Percentiles rank a stretch among this genome's conserved stretches.
These are phyloP conservation scores for Salix udensis DNA, from an alignment of 345 rosid species.

Conservation along the genomic window DNA sequence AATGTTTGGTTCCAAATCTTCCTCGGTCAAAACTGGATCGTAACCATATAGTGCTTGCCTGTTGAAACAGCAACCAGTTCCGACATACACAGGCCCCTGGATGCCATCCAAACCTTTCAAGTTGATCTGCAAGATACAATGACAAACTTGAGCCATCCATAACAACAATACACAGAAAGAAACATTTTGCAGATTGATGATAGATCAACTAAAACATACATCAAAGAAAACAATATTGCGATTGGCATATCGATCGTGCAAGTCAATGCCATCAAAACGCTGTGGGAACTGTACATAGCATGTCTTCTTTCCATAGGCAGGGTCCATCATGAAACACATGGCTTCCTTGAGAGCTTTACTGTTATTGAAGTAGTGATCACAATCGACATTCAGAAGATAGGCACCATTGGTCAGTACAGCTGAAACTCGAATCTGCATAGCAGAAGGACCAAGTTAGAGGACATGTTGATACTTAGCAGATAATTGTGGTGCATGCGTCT, in stretches of 20 bases:
- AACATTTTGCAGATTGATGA: slow-evolving; percentile 2
- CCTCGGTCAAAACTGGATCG: slow-evolving; percentile 95
- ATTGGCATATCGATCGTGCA: slow-evolving; percentile 99
- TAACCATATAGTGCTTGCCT: slow-evolving; percentile 98
- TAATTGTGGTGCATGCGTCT: background rate
- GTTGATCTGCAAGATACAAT: slow-evolving; percentile 61
- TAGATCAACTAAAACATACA: slow-evolving; percentile 45
- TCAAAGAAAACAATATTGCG: slow-evolving; percentile 98
- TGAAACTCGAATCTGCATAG: slow-evolving; percentile 86
- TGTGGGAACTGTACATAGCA: slow-evolving; percentile 99
- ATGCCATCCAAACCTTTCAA: slow-evolving; percentile 96
- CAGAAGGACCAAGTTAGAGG: slow-evolving; percentile 24
- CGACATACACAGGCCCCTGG: slow-evolving; percentile 99
- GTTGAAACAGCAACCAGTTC: slow-evolving; percentile 98
- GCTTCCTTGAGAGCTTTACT: slow-evolving; percentile 98
- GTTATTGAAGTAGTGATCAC: slow-evolving; percentile 99
- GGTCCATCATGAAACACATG: slow-evolving; percentile 99
- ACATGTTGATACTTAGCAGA: background rate
- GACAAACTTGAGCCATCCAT: slow-evolving; percentile 6
- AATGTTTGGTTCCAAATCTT: slow-evolving; percentile 89
- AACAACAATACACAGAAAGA: background rate
- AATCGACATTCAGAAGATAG: slow-evolving; percentile 91
- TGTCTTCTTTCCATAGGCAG: slow-evolving; percentile 75
- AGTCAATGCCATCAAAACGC: slow-evolving; percentile 99
- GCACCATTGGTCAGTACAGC: slow-evolving; percentile 99